Evolutionary conservation across 2,329 filamentous ascomycete genomes (phyloP).

Genomic region (Colletotrichum agaves): DNA sequence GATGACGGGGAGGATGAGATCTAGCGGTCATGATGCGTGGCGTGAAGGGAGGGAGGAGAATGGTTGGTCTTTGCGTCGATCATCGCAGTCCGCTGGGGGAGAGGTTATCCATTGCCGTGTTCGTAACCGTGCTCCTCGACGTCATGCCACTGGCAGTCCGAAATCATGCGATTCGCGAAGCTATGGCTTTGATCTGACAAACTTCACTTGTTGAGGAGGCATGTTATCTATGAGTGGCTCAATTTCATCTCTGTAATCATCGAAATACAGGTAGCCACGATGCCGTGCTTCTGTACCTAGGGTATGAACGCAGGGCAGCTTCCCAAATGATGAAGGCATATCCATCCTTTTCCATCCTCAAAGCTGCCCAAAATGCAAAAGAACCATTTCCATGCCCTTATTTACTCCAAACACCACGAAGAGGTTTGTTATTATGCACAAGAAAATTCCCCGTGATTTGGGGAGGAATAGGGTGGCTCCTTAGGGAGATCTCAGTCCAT

Average conservation of each 20-base stretch:
- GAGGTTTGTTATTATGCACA: constrained; percentile 21
- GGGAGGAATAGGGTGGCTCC: no score
- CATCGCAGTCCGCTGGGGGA: not conserved
- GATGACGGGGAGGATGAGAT: constrained; percentile 2
- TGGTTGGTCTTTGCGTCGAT: constrained; percentile 14
- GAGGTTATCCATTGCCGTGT: not conserved
- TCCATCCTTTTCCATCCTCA: not conserved
- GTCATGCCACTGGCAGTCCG: not conserved
- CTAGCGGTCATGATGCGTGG: not conserved
- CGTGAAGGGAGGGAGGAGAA: not conserved
- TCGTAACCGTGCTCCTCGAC: not conserved
- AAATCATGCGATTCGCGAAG: not conserved
- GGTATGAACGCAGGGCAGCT: constrained; percentile 23
- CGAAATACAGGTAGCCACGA: constrained; percentile 22
- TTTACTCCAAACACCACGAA: constrained; percentile 21
- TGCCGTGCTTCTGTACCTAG: constrained; percentile 23
- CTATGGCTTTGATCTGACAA: not conserved
- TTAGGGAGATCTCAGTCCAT: not conserved
- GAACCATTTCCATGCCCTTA: constrained; percentile 5
- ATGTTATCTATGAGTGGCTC: not conserved
- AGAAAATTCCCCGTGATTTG: not conserved
- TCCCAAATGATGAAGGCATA: not conserved
- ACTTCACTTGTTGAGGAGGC: not conserved
- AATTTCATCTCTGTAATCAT: not conserved
- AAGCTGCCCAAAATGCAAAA: constrained; percentile 10